phyloP scores from a whole-genome alignment of 164 flowering plant species.

The Macadamia integrifolia region DNA sequence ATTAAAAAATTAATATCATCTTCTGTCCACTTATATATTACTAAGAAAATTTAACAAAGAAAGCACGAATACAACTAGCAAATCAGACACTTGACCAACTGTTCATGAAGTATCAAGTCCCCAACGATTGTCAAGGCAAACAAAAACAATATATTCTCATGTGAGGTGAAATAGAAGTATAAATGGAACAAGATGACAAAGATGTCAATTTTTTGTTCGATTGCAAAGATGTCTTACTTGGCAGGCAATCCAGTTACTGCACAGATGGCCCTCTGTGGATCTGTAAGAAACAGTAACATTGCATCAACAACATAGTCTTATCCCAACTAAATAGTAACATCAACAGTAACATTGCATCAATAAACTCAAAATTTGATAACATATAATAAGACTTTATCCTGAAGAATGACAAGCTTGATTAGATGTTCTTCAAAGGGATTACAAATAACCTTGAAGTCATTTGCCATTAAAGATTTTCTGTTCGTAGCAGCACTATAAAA shows the following conservation, averaged over 20 bases:
- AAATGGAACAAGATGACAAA: not conserved
- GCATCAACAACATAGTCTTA: slow-evolving; percentile 6
- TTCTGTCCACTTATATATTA: too few species aligned
- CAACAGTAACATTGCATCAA: too few species aligned
- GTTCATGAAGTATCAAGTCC: too few species aligned
- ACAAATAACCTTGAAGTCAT: not conserved
- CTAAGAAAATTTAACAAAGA: too few species aligned
- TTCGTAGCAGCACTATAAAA: not conserved
- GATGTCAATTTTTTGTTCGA: too few species aligned
- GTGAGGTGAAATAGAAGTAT: not conserved
- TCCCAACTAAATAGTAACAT: too few species aligned
- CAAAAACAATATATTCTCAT: not conserved
- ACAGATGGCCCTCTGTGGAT: slow-evolving; percentile 74
- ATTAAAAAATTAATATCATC: too few species aligned
- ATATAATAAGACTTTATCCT: not conserved
- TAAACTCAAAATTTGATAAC: not conserved
- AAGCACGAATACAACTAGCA: too few species aligned
- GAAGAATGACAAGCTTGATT: not conserved
- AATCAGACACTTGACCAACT: too few species aligned
- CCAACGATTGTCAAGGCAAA: not conserved
- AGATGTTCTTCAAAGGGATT: not conserved
- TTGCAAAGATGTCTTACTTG: slow-evolving; percentile 44
- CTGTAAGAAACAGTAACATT: slow-evolving; percentile 29
- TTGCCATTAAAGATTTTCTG: not conserved
- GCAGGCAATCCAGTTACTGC: slow-evolving; percentile 87